Evolutionary conservation across 2,329 filamentous ascomycete species (phyloP).

Genomic region (Escovopsis sp.): DNA sequence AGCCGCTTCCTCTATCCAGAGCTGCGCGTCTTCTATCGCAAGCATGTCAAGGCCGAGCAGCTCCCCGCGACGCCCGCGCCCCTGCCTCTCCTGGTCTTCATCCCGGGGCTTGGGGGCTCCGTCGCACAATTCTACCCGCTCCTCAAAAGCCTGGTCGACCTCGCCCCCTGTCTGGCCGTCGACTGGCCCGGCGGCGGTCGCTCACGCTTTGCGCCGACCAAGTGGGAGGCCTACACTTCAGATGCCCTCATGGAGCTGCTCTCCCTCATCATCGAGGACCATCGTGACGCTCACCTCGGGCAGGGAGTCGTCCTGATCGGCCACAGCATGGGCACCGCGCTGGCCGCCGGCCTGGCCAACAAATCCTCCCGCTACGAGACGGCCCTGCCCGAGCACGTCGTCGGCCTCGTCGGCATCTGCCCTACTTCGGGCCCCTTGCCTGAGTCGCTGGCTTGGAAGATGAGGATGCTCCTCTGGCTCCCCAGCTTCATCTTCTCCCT

Average conservation of each 20-base stretch:
- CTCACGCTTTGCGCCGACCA: constrained; percentile 54
- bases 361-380: constrained; percentile 7
- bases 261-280: constrained; percentile 55
- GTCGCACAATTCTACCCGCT: constrained; percentile 75
- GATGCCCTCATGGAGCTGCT: constrained; percentile 63
- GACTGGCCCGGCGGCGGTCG: constrained; percentile 83
- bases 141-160: constrained; percentile 64
- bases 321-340: constrained; percentile 79
- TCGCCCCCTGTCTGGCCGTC: constrained; percentile 67
- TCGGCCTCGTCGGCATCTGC: constrained; percentile 68
- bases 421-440: constrained; percentile 52
- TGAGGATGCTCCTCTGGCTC: constrained; percentile 46
- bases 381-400: constrained; percentile 45
- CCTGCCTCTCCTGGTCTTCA: constrained; percentile 73
- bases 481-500: constrained; percentile 61
- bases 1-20: constrained; percentile 53
- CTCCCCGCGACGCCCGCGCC: constrained; percentile 58
- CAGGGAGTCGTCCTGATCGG: constrained; percentile 70
- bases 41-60: constrained; percentile 69
- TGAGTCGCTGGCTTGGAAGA: constrained; percentile 26
- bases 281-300: constrained; percentile 46
- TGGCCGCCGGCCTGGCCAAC: constrained; percentile 55
- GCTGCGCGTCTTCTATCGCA: constrained; percentile 70
- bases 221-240: constrained; percentile 66
- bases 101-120: constrained; percentile 89